These are phyloP conservation scores for Penicillium olsonii DNA, from an alignment of 2,329 filamentous ascomycete genomes.

Conservation along the genomic window DNA sequence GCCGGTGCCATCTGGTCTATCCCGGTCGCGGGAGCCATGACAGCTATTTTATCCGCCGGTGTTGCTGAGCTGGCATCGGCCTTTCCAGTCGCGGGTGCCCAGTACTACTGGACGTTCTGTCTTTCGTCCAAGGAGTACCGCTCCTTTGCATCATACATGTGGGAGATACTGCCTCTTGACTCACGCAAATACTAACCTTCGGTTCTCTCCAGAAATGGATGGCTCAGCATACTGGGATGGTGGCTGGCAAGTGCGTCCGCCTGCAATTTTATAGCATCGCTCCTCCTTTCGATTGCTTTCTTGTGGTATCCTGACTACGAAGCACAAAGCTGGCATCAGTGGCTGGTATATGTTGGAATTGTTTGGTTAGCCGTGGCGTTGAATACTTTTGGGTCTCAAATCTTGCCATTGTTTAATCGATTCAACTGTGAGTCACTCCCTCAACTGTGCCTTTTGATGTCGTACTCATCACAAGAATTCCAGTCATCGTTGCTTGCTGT, in stretches of 20 bases:
- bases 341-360: conserved; percentile 6
- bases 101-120: conserved; percentile 11
- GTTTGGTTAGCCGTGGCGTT: conserved; percentile 3
- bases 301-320: conserved; percentile 9
- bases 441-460: background rate
- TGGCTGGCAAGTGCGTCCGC: conserved; percentile 5
- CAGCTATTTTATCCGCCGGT: conserved; percentile 1
- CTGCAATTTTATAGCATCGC: conserved; percentile 8
- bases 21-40: conserved; percentile 5
- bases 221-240: conserved; percentile 9
- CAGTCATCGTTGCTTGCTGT: conserved; percentile 4
- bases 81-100: conserved; percentile 7
- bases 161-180: background rate
- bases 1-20: conserved; percentile 8
- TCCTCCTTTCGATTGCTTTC: conserved; percentile 5
- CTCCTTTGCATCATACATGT: conserved; percentile 10
- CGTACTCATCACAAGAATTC: background rate
- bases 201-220: background rate
- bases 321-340: conserved; percentile 8
- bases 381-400: conserved; percentile 7
- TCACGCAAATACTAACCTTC: background rate
- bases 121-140: background rate
- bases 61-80: conserved; percentile 10
- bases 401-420: conserved; percentile 6
- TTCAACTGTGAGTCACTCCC: conserved; percentile 1